A percentile compares a stretch with the other conserved stretches of the same genome.
Evolutionary conservation across 768 basidiomycete genomes (phyloP).

Genomic region (Boletus pseudo-olivaceus): DNA sequence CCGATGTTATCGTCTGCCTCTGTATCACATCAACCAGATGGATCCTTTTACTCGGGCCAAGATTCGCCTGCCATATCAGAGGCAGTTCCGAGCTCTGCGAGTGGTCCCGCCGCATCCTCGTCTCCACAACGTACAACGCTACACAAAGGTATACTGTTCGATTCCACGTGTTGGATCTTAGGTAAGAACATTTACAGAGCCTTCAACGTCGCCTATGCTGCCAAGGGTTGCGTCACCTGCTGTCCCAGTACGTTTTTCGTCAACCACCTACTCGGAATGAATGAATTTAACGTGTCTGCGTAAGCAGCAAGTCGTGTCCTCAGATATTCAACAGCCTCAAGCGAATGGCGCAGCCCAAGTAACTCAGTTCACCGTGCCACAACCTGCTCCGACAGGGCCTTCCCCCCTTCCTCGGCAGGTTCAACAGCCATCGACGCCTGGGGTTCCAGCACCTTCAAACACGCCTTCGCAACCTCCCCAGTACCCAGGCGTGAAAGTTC

Average conservation of each 20-base stretch:
- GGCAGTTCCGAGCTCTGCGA: slow-evolving; percentile 43
- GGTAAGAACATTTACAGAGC: slow-evolving; percentile 35
- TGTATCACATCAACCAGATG: slow-evolving; percentile 57
- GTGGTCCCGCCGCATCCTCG: slow-evolving; percentile 51
- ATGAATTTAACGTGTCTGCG: slow-evolving; percentile 16
- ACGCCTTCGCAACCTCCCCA: slow-evolving; percentile 40
- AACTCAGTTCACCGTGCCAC: slow-evolving; percentile 27
- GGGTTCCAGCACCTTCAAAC: slow-evolving; percentile 7
- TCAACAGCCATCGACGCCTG: slow-evolving; percentile 36
- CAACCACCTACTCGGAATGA: slow-evolving; percentile 8
- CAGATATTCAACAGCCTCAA: slow-evolving; percentile 39
- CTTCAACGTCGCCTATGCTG: slow-evolving; percentile 43
- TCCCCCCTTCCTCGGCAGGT: slow-evolving; percentile 51
- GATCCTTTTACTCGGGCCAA: slow-evolving; percentile 67
- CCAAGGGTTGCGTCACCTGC: slow-evolving; percentile 41
- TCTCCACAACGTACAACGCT: slow-evolving; percentile 53
- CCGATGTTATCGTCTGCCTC: slow-evolving; percentile 76
- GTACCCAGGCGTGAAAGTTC: slow-evolving; percentile 65
- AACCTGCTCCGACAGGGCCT: slow-evolving; percentile 36
- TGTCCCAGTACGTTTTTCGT: slow-evolving; percentile 37
- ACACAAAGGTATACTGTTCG: slow-evolving; percentile 45
- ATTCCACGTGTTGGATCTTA: slow-evolving; percentile 19
- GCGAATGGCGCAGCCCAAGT: slow-evolving; percentile 32
- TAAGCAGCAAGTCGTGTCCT: slow-evolving; percentile 36
- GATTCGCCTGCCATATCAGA: slow-evolving; percentile 76